These are phyloP conservation scores for Apiospora saccharicola DNA, from an alignment of 2,329 filamentous ascomycete genomes.

Conservation along the genomic window DNA sequence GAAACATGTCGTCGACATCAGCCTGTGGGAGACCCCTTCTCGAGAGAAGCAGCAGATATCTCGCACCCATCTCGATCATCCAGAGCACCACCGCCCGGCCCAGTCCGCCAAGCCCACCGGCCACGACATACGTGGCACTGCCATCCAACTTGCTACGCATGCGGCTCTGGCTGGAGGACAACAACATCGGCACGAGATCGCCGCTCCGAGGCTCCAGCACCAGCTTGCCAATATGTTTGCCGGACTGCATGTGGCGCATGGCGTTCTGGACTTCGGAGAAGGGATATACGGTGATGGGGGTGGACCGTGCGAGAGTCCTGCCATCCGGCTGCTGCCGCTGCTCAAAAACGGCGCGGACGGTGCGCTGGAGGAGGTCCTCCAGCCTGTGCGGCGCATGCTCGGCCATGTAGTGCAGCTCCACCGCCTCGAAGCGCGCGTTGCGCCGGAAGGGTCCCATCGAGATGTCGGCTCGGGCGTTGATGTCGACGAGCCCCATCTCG, in stretches of 20 bases:
- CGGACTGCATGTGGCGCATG: neutral
- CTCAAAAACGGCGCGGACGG: neutral
- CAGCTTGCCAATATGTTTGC: neutral
- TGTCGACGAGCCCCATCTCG: slow-evolving; percentile 26
- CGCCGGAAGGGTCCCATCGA: slow-evolving; percentile 19
- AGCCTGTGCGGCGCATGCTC: too few relatives aligned
- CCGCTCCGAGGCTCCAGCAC: neutral
- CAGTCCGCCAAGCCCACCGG: slow-evolving; percentile 59
- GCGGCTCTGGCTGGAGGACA: neutral
- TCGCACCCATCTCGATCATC: slow-evolving; percentile 58
- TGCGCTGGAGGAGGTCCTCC: neutral
- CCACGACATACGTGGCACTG: slow-evolving; percentile 57
- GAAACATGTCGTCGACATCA: too few relatives aligned
- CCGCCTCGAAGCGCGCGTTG: too few relatives aligned
- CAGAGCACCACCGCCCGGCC: slow-evolving; percentile 56
- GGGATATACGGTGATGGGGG: neutral
- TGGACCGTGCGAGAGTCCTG: too few relatives aligned
- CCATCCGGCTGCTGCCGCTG: too few relatives aligned
- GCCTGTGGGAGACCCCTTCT: neutral
- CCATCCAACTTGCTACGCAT: neutral
- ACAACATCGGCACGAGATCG: neutral
- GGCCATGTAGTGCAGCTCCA: too few relatives aligned
- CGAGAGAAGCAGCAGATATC: slow-evolving; percentile 57
- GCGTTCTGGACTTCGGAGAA: neutral
- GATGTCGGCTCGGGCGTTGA: slow-evolving; percentile 16